phyloP scores from a whole-genome alignment of 306 rosid species.

The Malus sylvestris region DNA sequence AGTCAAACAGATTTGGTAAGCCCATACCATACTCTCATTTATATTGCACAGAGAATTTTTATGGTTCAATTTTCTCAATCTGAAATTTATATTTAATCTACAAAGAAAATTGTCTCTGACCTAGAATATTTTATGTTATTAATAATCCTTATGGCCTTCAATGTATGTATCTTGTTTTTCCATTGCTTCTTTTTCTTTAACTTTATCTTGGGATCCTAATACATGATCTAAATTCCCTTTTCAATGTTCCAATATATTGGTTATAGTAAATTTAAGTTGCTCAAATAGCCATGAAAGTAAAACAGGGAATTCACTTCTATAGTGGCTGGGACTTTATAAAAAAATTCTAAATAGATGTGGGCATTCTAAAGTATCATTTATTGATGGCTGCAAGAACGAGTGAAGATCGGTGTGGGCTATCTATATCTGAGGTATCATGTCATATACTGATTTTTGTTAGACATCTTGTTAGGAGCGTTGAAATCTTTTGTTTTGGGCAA shows the following conservation, averaged over 20 bases:
- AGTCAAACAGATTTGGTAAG: slow-evolving; percentile 62
- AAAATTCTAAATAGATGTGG: background rate
- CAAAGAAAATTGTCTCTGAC: background rate
- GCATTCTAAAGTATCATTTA: background rate
- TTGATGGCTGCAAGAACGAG: background rate
- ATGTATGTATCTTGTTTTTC: background rate
- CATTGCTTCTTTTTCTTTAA: background rate
- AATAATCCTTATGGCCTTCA: background rate
- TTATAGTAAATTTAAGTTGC: background rate
- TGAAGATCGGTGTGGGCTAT: background rate
- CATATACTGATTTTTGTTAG: background rate
- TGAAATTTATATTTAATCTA: background rate
- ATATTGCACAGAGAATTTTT: background rate
- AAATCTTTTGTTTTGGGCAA: background rate
- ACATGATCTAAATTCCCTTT: background rate
- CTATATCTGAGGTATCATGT: background rate
- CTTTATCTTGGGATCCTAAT: background rate
- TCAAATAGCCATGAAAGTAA: background rate
- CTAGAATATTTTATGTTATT: background rate
- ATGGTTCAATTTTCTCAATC: background rate
- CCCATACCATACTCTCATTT: background rate
- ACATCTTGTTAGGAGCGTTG: background rate
- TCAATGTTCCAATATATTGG: background rate
- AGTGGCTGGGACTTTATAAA: background rate
- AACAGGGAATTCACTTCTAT: background rate